Percentiles rank a stretch among this genome's conserved stretches.
Conservation (phyloP, 2,329 filamentous ascomycete species). For the Cytospora piceicola region DNA sequence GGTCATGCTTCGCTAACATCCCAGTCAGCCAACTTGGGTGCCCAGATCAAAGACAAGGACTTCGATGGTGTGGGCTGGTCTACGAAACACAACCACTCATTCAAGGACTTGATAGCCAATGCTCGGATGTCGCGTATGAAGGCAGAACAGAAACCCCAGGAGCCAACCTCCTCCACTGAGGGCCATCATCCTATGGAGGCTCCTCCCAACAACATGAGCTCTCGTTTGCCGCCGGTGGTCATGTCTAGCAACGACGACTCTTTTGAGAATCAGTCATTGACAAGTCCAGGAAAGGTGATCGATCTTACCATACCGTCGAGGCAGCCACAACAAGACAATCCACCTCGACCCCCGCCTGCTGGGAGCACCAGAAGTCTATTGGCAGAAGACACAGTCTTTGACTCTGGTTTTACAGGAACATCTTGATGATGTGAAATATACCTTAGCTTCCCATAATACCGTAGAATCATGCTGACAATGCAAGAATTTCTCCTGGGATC, state of each 20-base stretch:
- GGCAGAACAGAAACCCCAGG: conserved; percentile 24
- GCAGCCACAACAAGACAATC: not conserved
- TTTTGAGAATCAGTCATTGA: not conserved
- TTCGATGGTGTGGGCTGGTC: conserved; percentile 84
- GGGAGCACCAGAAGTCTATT: not conserved
- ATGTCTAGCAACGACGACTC: not conserved
- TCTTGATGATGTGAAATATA: not conserved
- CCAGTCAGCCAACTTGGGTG: conserved; percentile 43
- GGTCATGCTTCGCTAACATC: conserved; percentile 53
- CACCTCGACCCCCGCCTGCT: not conserved
- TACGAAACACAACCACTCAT: conserved; percentile 71
- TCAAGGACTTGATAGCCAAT: conserved; percentile 76
- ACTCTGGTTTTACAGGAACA: conserved; percentile 8
- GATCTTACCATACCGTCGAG: conserved; percentile 5
- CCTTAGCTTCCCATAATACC: not conserved
- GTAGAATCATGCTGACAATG: not conserved
- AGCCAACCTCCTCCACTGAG: not conserved
- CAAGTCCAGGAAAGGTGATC: conserved; percentile 2
- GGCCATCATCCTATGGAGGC: not conserved
- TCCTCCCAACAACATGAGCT: not conserved
- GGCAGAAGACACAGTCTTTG: not conserved
- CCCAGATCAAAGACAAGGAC: conserved; percentile 79
- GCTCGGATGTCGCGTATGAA: conserved; percentile 59
- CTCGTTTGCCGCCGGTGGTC: not conserved
- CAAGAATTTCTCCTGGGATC: not conserved